These are phyloP conservation scores for Sugiyamaella valdiviana DNA, from an alignment of 805 yeast species.

Conservation along the genomic window DNA sequence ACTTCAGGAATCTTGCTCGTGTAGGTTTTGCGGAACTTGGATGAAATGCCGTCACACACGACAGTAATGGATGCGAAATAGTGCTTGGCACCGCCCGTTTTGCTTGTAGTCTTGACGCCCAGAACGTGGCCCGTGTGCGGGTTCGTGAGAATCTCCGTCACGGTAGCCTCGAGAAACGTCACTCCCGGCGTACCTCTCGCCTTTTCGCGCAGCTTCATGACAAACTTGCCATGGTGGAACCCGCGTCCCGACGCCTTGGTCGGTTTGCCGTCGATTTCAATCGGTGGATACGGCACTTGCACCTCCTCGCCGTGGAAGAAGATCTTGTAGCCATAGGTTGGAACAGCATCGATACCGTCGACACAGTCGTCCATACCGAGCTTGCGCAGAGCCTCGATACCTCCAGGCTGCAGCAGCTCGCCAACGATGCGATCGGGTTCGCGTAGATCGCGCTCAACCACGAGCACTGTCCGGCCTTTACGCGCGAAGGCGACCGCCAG, in stretches of 20 bases:
- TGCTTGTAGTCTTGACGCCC: constrained; percentile 52
- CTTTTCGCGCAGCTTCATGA: constrained; percentile 66
- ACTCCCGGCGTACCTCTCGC: constrained; percentile 67
- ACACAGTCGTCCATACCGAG: constrained; percentile 76
- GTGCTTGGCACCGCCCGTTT: constrained; percentile 34
- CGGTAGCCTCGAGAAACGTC: constrained; percentile 76
- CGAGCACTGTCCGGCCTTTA: constrained; percentile 76
- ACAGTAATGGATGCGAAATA: constrained; percentile 61
- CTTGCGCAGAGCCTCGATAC: constrained; percentile 74
- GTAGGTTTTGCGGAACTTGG: constrained; percentile 78
- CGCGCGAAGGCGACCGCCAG: constrained; percentile 85
- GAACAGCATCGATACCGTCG: constrained; percentile 69
- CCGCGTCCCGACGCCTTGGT: constrained; percentile 55
- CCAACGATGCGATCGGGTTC: constrained; percentile 97
- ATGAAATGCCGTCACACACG: constrained; percentile 89
- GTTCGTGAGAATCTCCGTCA: constrained; percentile 56
- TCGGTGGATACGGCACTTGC: constrained; percentile 47
- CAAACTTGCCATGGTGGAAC: constrained; percentile 88
- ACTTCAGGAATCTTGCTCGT: constrained; percentile 58
- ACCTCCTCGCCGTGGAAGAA: constrained; percentile 55
- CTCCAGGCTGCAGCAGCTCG: constrained; percentile 94
- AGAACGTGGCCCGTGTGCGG: constrained; percentile 48
- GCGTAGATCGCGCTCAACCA: constrained; percentile 80
- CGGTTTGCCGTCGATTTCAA: constrained; percentile 1
- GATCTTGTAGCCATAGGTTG: constrained; percentile 75